Evolutionary conservation across 2,329 filamentous ascomycete genomes (phyloP).

Genomic region (Scortechinia acanthostroma): DNA sequence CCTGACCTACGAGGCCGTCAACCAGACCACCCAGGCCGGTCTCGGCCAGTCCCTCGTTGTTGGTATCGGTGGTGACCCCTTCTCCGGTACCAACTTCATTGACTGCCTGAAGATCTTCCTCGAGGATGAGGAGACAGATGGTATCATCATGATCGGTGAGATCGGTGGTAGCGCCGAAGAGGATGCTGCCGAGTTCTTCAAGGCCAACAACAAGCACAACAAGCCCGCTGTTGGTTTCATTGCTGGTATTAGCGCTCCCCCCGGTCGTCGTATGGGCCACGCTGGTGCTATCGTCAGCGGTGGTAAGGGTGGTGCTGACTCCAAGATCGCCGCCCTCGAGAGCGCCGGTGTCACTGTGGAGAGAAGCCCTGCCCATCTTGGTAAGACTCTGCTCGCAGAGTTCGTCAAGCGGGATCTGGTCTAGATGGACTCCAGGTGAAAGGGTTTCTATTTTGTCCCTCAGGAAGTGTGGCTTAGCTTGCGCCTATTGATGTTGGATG

Average conservation of each 20-base stretch:
- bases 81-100: slow-evolving; percentile 99
- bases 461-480: too few species aligned
- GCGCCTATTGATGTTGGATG: too few species aligned
- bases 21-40: slow-evolving; percentile 95
- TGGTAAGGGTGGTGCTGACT: slow-evolving; percentile 95
- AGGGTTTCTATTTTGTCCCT: too few species aligned
- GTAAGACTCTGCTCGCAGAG: slow-evolving; percentile 88
- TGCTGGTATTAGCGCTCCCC: slow-evolving; percentile 93
- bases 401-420: slow-evolving; percentile 94
- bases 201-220: slow-evolving; percentile 80
- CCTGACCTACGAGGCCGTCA: slow-evolving; percentile 98
- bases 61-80: slow-evolving; percentile 96
- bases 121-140: slow-evolving; percentile 90
- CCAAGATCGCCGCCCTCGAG: slow-evolving; percentile 93
- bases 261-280: slow-evolving; percentile 95
- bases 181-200: slow-evolving; percentile 93
- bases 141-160: slow-evolving; percentile 99
- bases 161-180: slow-evolving; percentile 97
- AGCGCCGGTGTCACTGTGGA: slow-evolving; percentile 91
- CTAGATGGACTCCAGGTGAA: too few species aligned
- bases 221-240: slow-evolving; percentile 99
- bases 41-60: slow-evolving; percentile 97
- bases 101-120: slow-evolving; percentile 97
- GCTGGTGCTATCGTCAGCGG: slow-evolving; percentile 96
- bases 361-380: slow-evolving; percentile 83